These are phyloP conservation scores for Umbelopsis sp. DNA, from an alignment of 192 early-diverging fungal genomes.

Conservation along the genomic window DNA sequence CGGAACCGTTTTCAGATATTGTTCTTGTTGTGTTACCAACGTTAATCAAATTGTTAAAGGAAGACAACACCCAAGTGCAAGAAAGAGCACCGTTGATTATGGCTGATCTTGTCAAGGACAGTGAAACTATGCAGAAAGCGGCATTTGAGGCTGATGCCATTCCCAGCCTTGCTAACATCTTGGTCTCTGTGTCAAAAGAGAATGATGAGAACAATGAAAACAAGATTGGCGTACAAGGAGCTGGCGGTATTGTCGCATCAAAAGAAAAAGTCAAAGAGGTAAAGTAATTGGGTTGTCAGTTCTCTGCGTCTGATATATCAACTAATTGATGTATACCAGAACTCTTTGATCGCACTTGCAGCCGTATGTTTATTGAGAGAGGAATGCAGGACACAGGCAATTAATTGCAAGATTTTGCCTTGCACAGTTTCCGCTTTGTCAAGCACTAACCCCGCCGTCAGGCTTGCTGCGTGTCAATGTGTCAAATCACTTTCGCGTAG, in stretches of 20 bases:
- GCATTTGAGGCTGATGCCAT: slow-evolving; percentile 80
- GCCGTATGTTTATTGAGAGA: slow-evolving; percentile 72
- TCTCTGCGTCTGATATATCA: not conserved
- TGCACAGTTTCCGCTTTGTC: slow-evolving; percentile 69
- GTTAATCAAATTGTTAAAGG: slow-evolving; percentile 69
- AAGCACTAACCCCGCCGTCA: slow-evolving; percentile 55
- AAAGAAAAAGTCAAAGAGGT: slow-evolving; percentile 71
- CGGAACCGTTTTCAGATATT: slow-evolving; percentile 56
- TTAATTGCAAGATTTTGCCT: slow-evolving; percentile 77
- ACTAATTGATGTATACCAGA: slow-evolving; percentile 44
- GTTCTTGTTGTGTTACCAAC: slow-evolving; percentile 63
- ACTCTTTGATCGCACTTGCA: slow-evolving; percentile 68
- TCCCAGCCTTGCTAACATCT: slow-evolving; percentile 62
- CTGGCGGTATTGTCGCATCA: slow-evolving; percentile 40
- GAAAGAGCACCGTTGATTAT: slow-evolving; percentile 71
- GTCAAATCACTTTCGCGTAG: slow-evolving; percentile 75
- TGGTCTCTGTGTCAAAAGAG: slow-evolving; percentile 39
- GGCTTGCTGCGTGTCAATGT: slow-evolving; percentile 80
- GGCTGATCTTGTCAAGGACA: slow-evolving; percentile 71
- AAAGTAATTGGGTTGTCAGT: not conserved
- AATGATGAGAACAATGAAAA: slow-evolving; percentile 28
- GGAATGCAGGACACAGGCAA: slow-evolving; percentile 73
- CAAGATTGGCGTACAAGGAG: slow-evolving; percentile 33
- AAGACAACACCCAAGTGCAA: slow-evolving; percentile 52
- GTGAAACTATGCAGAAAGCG: slow-evolving; percentile 72